These are phyloP conservation scores for Ichthyophthirius multifiliis DNA, from an alignment of 169 alveolate species.

Conservation along the genomic window DNA sequence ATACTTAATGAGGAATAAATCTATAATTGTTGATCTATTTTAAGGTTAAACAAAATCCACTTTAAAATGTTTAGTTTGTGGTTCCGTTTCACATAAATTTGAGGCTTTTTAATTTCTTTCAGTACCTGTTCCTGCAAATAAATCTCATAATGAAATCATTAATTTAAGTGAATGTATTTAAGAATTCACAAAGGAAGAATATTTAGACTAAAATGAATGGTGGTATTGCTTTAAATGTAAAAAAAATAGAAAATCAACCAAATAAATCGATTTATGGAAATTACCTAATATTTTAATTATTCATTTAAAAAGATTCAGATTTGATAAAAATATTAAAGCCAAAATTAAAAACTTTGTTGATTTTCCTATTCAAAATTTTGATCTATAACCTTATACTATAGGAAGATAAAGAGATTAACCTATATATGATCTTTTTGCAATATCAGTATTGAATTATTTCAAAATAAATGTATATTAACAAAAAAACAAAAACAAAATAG, in stretches of 20 bases:
- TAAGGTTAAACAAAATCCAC: slow-evolving; percentile 21
- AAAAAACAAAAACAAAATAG: not conserved
- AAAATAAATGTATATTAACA: not conserved
- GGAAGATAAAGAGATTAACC: slow-evolving; percentile 21
- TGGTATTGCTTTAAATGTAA: slow-evolving; percentile 68
- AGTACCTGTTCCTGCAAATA: slow-evolving; percentile 12
- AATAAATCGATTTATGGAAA: slow-evolving; percentile 71
- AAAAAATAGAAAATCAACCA: slow-evolving; percentile 63
- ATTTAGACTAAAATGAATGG: not conserved
- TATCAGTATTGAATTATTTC: not conserved
- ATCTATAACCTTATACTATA: not conserved
- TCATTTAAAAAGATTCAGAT: slow-evolving; percentile 69
- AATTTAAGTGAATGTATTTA: not conserved
- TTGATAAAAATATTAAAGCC: slow-evolving; percentile 1
- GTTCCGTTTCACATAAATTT: slow-evolving; percentile 14
- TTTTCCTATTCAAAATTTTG: slow-evolving; percentile 36
- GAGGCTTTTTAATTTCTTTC: slow-evolving; percentile 38
- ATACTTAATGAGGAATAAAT: slow-evolving; percentile 15
- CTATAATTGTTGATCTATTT: slow-evolving; percentile 33
- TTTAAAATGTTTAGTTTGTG: slow-evolving; percentile 13
- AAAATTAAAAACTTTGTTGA: slow-evolving; percentile 59
- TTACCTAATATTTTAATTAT: slow-evolving; percentile 67
- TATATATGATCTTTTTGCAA: slow-evolving; percentile 49
- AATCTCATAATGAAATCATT: not conserved
- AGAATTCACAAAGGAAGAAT: slow-evolving; percentile 2